These are phyloP conservation scores for Chrysosporium keratinophilum DNA, from an alignment of 2,329 filamentous ascomycete species.

Conservation along the genomic window DNA sequence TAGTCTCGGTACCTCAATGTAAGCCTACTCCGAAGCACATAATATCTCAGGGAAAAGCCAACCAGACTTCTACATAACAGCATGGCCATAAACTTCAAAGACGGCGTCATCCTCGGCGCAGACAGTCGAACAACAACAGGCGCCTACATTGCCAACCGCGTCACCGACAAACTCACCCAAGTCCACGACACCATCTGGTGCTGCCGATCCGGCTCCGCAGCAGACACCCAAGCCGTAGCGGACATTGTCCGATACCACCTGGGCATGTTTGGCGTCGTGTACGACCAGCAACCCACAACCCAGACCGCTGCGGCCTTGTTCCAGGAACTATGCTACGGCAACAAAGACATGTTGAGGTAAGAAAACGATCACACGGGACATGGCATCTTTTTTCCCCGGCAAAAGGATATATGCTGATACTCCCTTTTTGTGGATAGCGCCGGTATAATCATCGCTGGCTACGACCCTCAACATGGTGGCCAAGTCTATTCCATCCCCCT, in stretches of 20 bases:
- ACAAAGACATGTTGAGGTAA: conserved; percentile 86
- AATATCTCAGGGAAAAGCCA: conserved; percentile 22
- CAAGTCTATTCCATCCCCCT: conserved; percentile 97
- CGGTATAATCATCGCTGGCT: conserved; percentile 96
- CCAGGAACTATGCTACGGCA: conserved; percentile 94
- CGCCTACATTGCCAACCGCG: conserved; percentile 96
- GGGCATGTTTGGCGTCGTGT: conserved; percentile 80
- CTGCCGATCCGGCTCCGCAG: conserved; percentile 92
- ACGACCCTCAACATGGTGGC: conserved; percentile 86
- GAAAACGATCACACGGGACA: conserved; percentile 10
- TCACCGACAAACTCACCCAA: conserved; percentile 97
- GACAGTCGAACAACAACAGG: conserved; percentile 97
- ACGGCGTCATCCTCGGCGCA: conserved; percentile 91
- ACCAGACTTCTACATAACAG: conserved; percentile 38
- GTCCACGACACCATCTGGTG: conserved; percentile 99
- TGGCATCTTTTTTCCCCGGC: not conserved
- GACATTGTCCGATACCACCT: conserved; percentile 97
- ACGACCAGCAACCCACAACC: conserved; percentile 82
- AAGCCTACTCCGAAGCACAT: conserved; percentile 31
- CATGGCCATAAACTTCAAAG: conserved; percentile 99
- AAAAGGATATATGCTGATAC: not conserved
- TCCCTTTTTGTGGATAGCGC: conserved; percentile 47
- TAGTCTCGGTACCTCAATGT: conserved; percentile 96
- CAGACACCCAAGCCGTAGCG: conserved; percentile 93
- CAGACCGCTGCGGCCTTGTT: conserved; percentile 93